phyloP scores from a whole-genome alignment of 306 rosid species.

The Dalbergia cultrata region DNA sequence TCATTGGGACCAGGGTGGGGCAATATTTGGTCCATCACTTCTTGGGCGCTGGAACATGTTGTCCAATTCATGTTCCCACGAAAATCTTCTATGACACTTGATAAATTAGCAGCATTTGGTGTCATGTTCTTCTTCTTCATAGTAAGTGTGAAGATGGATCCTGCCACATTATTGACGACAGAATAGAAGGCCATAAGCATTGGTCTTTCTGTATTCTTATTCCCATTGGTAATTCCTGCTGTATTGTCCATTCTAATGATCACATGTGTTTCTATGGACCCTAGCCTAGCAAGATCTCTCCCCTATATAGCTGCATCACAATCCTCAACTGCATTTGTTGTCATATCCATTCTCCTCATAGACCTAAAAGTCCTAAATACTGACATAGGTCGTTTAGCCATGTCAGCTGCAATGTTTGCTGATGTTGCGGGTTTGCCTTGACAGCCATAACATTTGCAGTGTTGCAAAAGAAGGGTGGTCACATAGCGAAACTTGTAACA shows the following conservation, averaged over 20 bases:
- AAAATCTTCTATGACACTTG: constrained; percentile 45
- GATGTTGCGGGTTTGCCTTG: constrained; percentile 44
- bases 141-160: constrained; percentile 59
- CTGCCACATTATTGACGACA: constrained; percentile 43
- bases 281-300: constrained; percentile 29
- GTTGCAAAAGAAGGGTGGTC: not conserved
- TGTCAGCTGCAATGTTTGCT: constrained; percentile 54
- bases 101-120: constrained; percentile 53
- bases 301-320: constrained; percentile 51
- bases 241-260: not conserved
- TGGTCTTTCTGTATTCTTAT: constrained; percentile 49
- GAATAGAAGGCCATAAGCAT: constrained; percentile 48
- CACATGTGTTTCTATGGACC: constrained; percentile 28
- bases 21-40: constrained; percentile 67
- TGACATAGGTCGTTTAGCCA: constrained; percentile 64
- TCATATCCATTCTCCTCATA: constrained; percentile 50
- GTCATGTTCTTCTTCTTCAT: constrained; percentile 62
- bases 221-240: constrained; percentile 41
- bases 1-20: constrained; percentile 57
- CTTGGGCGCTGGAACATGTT: constrained; percentile 50
- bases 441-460: constrained; percentile 12
- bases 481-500: not conserved
- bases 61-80: constrained; percentile 47
- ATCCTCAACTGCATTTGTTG: constrained; percentile 52
- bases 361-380: constrained; percentile 70